Conservation (phyloP, 2,329 filamentous ascomycete genomes). For the Ophiostoma quercus region DNA sequence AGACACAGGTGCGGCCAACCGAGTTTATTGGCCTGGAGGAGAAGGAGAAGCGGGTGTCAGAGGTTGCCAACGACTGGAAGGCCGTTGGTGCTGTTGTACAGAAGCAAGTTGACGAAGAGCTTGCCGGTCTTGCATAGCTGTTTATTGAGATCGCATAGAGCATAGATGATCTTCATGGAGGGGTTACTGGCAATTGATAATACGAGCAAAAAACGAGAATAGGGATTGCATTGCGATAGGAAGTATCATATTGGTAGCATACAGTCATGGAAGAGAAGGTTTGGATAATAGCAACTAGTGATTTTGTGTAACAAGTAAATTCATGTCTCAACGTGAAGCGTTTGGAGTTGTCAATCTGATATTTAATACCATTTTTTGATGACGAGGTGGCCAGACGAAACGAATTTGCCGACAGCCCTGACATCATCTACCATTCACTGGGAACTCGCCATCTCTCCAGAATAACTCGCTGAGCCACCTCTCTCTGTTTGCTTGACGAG, state of each 20-base stretch:
- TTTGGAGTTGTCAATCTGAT: too few species aligned
- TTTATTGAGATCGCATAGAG: background rate
- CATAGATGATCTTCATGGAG: background rate
- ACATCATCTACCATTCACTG: too few species aligned
- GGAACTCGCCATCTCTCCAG: too few species aligned
- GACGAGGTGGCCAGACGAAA: too few species aligned
- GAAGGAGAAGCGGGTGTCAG: conserved; percentile 67
- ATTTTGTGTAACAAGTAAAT: background rate
- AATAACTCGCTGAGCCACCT: too few species aligned
- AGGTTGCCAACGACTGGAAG: conserved; percentile 66
- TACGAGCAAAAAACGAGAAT: background rate
- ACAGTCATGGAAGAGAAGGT: background rate
- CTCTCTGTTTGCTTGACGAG: too few species aligned
- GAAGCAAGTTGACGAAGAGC: conserved; percentile 63
- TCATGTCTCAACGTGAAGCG: background rate
- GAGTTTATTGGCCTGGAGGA: conserved; percentile 77
- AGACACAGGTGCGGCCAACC: conserved; percentile 65
- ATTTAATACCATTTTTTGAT: too few species aligned
- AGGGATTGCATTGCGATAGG: background rate
- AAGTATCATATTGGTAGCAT: background rate
- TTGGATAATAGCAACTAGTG: background rate
- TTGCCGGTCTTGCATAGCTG: conserved; percentile 31
- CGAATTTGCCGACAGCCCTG: too few species aligned
- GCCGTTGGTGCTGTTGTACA: conserved; percentile 70
- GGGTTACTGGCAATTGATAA: background rate